Evolutionary conservation across 2,329 filamentous ascomycete species (phyloP).

Genomic region (Davidsoniella virescens): DNA sequence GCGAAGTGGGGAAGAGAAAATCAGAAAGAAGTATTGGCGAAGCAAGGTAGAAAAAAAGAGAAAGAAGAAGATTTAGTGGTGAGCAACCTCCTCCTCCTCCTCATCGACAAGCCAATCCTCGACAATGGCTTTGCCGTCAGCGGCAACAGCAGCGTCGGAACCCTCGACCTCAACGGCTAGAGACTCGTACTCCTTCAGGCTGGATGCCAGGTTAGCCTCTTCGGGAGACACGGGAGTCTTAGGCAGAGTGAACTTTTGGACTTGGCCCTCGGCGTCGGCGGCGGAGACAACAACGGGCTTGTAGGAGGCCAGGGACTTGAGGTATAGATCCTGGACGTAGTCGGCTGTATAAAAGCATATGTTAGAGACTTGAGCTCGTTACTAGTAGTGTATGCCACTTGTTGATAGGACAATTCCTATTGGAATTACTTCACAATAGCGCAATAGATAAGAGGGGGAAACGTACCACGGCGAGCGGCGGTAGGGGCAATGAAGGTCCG

Average conservation of each 20-base stretch:
- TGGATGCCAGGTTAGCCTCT: constrained; percentile 81
- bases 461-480: constrained; percentile 45
- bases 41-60: too few relatives aligned
- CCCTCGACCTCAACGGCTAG: constrained; percentile 93
- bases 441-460: background rate
- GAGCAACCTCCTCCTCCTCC: constrained; percentile 36
- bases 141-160: constrained; percentile 47
- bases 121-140: constrained; percentile 38
- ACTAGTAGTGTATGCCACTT: constrained; percentile 17
- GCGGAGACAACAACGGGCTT: constrained; percentile 74
- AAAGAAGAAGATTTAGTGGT: constrained; percentile 26
- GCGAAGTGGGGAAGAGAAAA: too few relatives aligned
- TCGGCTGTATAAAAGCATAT: constrained; percentile 49
- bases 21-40: too few relatives aligned
- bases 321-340: constrained; percentile 93
- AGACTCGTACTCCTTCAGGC: constrained; percentile 85
- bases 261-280: constrained; percentile 74
- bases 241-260: constrained; percentile 72
- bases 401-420: constrained; percentile 5
- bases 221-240: constrained; percentile 77
- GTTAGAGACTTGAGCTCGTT: background rate
- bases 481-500: constrained; percentile 45
- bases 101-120: constrained; percentile 76
- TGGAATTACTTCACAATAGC: background rate
- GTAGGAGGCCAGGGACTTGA: constrained; percentile 90